phyloP scores from a whole-genome alignment of 1,284 basidiomycete genomes.

The Cystobasidiaceae sp. region DNA sequence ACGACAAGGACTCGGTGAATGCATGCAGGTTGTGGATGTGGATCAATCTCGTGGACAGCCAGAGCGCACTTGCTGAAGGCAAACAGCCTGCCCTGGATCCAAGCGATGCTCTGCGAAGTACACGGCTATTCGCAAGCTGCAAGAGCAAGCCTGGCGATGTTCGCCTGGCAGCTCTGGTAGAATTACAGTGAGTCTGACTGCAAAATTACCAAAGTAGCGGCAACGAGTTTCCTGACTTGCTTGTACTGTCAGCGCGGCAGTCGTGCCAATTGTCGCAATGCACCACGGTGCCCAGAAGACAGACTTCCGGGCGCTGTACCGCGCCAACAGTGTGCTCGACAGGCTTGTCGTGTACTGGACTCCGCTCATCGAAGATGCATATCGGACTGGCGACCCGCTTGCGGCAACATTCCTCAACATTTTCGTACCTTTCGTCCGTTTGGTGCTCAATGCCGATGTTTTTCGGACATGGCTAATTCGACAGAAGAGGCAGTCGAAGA shows the following conservation, averaged over 20 bases:
- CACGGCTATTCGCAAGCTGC: conserved; percentile 32
- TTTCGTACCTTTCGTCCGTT: conserved; percentile 18
- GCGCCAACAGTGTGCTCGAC: conserved; percentile 31
- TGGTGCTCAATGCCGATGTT: conserved; percentile 33
- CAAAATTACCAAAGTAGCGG: neutral
- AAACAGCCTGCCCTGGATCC: conserved; percentile 29
- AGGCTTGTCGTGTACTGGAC: conserved; percentile 33
- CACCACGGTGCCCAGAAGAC: conserved; percentile 26
- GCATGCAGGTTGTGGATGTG: conserved; percentile 30
- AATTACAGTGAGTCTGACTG: conserved; percentile 32
- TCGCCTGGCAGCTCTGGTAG: conserved; percentile 32
- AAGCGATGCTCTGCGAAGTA: conserved; percentile 17
- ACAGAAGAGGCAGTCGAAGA: conserved; percentile 4
- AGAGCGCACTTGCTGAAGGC: conserved; percentile 33
- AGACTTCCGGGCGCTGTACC: conserved; percentile 28
- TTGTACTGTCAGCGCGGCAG: neutral
- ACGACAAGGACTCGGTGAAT: neutral
- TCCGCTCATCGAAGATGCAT: conserved; percentile 20
- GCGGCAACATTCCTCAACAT: conserved; percentile 20
- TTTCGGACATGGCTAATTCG: conserved; percentile 29
- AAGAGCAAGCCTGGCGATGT: conserved; percentile 28
- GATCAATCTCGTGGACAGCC: conserved; percentile 33
- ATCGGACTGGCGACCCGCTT: conserved; percentile 19
- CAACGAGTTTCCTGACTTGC: neutral
- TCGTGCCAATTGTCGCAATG: conserved; percentile 18